These are phyloP conservation scores for Soucietia sequanensis DNA, from an alignment of 805 yeast species.

Conservation along the genomic window DNA sequence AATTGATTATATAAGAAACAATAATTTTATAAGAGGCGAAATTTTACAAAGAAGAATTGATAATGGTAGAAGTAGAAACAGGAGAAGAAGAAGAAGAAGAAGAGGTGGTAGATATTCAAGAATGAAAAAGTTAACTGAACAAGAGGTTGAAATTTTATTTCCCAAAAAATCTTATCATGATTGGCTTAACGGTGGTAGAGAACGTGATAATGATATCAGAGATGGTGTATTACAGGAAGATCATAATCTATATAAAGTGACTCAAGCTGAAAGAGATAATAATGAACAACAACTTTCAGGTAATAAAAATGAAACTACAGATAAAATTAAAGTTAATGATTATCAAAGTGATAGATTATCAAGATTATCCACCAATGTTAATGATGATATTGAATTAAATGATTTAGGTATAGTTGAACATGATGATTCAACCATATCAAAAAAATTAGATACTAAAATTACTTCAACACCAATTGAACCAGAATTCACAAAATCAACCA, in stretches of 20 bases:
- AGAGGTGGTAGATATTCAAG: slow-evolving; percentile 39
- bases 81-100: slow-evolving; percentile 40
- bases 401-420: too few relatives aligned
- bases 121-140: slow-evolving; percentile 52
- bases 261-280: background rate
- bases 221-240: slow-evolving; percentile 46
- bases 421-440: background rate
- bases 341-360: background rate
- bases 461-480: too few relatives aligned
- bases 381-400: background rate
- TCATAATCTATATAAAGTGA: background rate
- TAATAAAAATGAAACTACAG: background rate
- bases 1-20: slow-evolving; percentile 31
- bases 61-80: slow-evolving; percentile 27
- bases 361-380: background rate
- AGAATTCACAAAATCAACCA: background rate
- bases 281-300: background rate
- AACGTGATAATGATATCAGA: slow-evolving; percentile 44
- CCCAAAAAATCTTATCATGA: slow-evolving; percentile 56
- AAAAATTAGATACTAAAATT: background rate
- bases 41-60: slow-evolving; percentile 24
- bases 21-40: slow-evolving; percentile 32
- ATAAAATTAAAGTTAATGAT: background rate
- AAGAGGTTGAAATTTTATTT: slow-evolving; percentile 59
- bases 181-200: slow-evolving; percentile 64